Base-by-base conservation (phyloP, 192 early-diverging fungal genomes). In the Backusella westeae region DNA sequence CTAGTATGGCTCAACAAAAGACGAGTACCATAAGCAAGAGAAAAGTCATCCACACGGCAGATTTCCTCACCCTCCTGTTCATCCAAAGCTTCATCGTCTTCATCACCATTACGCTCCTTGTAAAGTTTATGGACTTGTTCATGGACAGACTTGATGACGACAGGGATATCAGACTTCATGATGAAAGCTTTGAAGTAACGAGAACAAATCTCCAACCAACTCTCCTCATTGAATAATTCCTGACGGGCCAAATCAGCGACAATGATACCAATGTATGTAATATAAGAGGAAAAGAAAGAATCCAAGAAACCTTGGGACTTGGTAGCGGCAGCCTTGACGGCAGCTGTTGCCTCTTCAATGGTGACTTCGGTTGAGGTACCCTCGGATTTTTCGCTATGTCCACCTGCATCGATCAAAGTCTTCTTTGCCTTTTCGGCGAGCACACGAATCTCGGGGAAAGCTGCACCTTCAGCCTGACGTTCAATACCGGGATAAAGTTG, bases 11-110 rank as follows among this genome's bases (percentile, higher is more conserved):
- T 92, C 46, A 94, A 84, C 71, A 94, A 78, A 80, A 93, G 89
- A 86, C 90, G 92, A 75, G 88, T 89, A 79, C 93, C 92, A 80
- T 93, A 93, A 29, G 91, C 93, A 53, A 93, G 77, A n/a, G 91
- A 91, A 84, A 93, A 94, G 72, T 91, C 91, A 73, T 87, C 89
- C 79, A 91, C 87, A 82, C 80, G 82, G 67, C 84, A 85, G 12
- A 83, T 80, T 67, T 86, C 89, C 74, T 84, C 87, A 63, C 84
- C 86, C 14, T 87, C 85, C 59, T 85, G 85, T 15, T 85, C 41
- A 44, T 87, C 84, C 36, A 84, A 82, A 2, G 83, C 81, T n/a
- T 49, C 65, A 42, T 81, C 80, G 8, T 87, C 84, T 23, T 72
- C 78, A 52, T 77, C 80, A 73, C 84, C 79, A 81, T 73, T 80